Conservation (phyloP, 495 filamentous ascomycete species). For the Pyrenula massariospora region DNA sequence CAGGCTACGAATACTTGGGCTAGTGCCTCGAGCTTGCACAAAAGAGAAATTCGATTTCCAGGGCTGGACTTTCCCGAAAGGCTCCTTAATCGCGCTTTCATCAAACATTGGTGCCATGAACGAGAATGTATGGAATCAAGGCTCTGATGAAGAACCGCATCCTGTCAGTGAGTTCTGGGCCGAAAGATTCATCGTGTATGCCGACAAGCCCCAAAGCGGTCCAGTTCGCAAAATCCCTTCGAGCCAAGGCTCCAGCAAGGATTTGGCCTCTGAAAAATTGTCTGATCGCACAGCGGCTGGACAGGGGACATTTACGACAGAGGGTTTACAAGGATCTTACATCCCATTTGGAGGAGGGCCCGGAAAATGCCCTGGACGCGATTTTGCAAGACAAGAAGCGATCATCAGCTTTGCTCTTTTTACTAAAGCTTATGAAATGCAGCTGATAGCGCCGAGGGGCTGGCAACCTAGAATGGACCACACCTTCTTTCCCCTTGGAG, state of each 20-base stretch:
- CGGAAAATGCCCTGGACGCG: slow-evolving; percentile 1
- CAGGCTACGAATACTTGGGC: slow-evolving; percentile 10
- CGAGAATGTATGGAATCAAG: slow-evolving; percentile 2
- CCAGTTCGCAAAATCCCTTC: neutral
- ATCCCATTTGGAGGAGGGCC: slow-evolving; percentile 2
- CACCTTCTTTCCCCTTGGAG: too few species aligned
- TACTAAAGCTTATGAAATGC: neutral
- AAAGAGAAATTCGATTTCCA: slow-evolving; percentile 1
- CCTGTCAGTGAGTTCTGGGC: slow-evolving; percentile 7
- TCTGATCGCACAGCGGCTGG: neutral
- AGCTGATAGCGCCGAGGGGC: neutral
- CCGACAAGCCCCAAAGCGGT: neutral
- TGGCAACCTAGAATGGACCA: too few species aligned
- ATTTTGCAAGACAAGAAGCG: slow-evolving; percentile 6
- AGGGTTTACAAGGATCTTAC: neutral
- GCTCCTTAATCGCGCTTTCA: neutral
- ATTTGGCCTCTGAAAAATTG: neutral
- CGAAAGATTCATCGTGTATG: slow-evolving; percentile 5
- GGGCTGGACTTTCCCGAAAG: slow-evolving; percentile 2
- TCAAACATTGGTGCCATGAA: slow-evolving; percentile 2
- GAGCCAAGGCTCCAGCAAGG: neutral
- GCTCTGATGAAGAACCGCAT: neutral
- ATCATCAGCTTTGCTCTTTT: slow-evolving; percentile 1
- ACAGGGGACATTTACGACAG: neutral
- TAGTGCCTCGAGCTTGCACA: slow-evolving; percentile 1